A percentile compares a stretch with the other conserved stretches of the same genome.
Evolutionary conservation across 257 asterid genomes (phyloP).

Genomic region (Nicotiana attenuata): DNA sequence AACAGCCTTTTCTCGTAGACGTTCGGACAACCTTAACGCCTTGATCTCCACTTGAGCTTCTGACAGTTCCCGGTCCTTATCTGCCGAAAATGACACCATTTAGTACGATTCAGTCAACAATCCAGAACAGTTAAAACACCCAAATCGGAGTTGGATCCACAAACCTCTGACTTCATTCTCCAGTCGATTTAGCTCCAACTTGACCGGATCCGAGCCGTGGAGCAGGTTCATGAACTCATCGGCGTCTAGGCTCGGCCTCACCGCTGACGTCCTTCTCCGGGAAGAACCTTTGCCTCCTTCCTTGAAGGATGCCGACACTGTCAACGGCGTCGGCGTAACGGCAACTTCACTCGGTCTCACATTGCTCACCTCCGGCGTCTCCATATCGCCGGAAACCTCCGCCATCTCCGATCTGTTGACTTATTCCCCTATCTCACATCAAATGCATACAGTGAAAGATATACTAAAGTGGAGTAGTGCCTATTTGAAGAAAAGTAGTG

Average conservation of each 20-base stretch:
- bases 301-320: slow-evolving; percentile 69
- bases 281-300: slow-evolving; percentile 25
- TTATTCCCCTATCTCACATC: slow-evolving; percentile 26
- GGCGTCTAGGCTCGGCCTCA: slow-evolving; percentile 82
- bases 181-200: slow-evolving; percentile 93
- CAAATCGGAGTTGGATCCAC: slow-evolving; percentile 72
- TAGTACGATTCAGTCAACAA: neutral
- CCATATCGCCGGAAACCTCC: slow-evolving; percentile 65
- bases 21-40: slow-evolving; percentile 71
- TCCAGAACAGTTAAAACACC: neutral
- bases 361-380: slow-evolving; percentile 50
- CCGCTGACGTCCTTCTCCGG: slow-evolving; percentile 73
- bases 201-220: slow-evolving; percentile 99
- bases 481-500: neutral
- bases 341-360: slow-evolving; percentile 26
- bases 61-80: slow-evolving; percentile 76
- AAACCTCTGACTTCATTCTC: slow-evolving; percentile 97
- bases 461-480: neutral
- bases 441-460: slow-evolving; percentile 2
- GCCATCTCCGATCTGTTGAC: slow-evolving; percentile 74
- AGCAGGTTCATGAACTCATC: slow-evolving; percentile 86
- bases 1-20: slow-evolving; percentile 82
- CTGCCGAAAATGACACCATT: slow-evolving; percentile 23
- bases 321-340: slow-evolving; percentile 34
- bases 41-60: slow-evolving; percentile 85